Conservation (phyloP, 129 eudicot genomes). For the Flaveria sonorensis region DNA sequence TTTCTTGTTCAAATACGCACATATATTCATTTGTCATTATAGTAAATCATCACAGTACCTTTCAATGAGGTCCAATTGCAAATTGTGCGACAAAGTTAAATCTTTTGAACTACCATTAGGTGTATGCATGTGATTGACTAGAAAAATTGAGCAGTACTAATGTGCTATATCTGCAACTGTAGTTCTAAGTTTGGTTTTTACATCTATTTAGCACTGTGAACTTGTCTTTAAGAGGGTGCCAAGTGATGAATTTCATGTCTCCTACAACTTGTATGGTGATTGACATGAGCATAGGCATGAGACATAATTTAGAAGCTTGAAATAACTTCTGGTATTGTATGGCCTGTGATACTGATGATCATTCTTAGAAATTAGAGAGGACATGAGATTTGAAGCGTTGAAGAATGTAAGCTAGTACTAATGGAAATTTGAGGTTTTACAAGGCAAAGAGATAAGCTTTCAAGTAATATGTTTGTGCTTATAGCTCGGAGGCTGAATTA, state of each 20-base stretch:
- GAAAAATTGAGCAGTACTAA: neutral
- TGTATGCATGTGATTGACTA: neutral
- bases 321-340: neutral
- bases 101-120: slow-evolving; percentile 2
- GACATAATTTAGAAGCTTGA: neutral
- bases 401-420: neutral
- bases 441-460: neutral
- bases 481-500: neutral
- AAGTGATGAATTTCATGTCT: slow-evolving; percentile 1
- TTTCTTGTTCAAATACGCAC: neutral
- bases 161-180: neutral
- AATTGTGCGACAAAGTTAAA: neutral
- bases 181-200: neutral
- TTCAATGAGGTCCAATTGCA: neutral
- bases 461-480: neutral
- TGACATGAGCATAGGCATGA: neutral
- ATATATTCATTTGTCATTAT: neutral
- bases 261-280: neutral
- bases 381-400: neutral
- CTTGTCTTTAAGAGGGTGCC: neutral
- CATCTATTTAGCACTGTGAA: slow-evolving; percentile 7
- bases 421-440: slow-evolving; percentile 3
- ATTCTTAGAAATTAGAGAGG: neutral
- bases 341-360: neutral
- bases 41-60: neutral